Percentiles rank a stretch among this genome's conserved stretches.
Conservation (phyloP, 257 asterid genomes). For the Fraxinus anomala region DNA sequence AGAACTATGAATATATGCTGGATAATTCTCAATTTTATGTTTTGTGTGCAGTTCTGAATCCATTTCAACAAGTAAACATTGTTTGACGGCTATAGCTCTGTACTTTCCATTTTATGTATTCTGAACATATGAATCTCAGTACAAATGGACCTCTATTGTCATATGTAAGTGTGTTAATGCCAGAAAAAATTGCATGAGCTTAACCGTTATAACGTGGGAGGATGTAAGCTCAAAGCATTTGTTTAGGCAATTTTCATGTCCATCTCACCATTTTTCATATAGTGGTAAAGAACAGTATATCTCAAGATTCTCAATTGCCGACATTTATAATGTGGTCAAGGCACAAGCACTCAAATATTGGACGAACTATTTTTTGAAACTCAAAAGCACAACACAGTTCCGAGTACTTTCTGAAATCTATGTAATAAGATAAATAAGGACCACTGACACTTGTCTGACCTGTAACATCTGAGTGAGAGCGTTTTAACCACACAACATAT, state of each 20-base stretch:
- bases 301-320: neutral
- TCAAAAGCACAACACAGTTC: neutral
- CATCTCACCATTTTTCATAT: neutral
- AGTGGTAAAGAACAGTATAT: neutral
- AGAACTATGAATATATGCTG: neutral
- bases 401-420: too few relatives aligned
- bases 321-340: too few relatives aligned
- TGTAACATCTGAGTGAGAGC: too few relatives aligned
- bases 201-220: neutral
- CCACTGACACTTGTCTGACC: neutral
- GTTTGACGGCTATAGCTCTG: neutral
- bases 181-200: neutral
- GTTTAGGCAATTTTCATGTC: neutral
- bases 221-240: neutral
- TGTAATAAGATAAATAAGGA: neutral
- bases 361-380: neutral
- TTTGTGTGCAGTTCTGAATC: neutral
- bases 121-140: neutral
- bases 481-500: too few relatives aligned
- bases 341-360: neutral
- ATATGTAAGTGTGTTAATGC: neutral
- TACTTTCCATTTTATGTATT: too few relatives aligned
- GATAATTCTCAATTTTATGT: neutral
- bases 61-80: neutral
- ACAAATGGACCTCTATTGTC: neutral